Evolutionary conservation across 805 yeast genomes (phyloP), one percentile per base, ranked within the genome.

Genomic region (Cyberlindnera xishuangbannaensis): DNA sequence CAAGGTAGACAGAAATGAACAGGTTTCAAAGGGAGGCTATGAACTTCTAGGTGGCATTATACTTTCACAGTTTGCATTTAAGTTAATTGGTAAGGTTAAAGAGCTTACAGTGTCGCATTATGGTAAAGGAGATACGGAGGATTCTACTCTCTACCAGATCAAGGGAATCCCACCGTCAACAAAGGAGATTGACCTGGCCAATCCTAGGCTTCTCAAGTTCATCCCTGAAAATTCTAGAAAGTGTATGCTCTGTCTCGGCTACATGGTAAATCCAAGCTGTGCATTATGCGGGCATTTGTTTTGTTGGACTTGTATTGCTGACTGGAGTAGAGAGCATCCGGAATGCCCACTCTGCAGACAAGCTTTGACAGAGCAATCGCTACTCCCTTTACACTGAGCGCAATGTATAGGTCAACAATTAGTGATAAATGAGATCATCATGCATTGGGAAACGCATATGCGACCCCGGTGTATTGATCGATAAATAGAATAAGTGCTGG

Each of bases 271-370:
- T 41, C 97, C 98, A 5, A 65, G 95, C 1, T 74, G 84, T 40
- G 86, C 95, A 0, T 73, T 78, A 5, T 90, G 98, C 59, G 98
- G 97, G 0, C 98, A 90, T 55, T 37, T 85, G 12, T 90, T 84
- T 56, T 90, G 98, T 59, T 90, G 97, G 97, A 67, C 65, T 6
- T 90, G 97, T 55, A 76, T 87, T 5, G 67, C 77, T 6, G 95
- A 83, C 47, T 90, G 97, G 97, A 75, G 87, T 38, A 67, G 85
- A 41, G 95, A 87, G 44, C 64, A 72, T 39, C 79, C 86, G 0
- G 96, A 87, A 51, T 90, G 98, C 53, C 97, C 98, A 0, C 62
- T 92, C 18, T 92, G 97, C 52, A 60, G 97, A 34, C 92, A 81
- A 43, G 67, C 63, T 16, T 70, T 85, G 31, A 60, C 67, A 18